Evolutionary conservation across 2,329 filamentous ascomycete genomes (phyloP).

Genomic region (Penicillium polonicum): DNA sequence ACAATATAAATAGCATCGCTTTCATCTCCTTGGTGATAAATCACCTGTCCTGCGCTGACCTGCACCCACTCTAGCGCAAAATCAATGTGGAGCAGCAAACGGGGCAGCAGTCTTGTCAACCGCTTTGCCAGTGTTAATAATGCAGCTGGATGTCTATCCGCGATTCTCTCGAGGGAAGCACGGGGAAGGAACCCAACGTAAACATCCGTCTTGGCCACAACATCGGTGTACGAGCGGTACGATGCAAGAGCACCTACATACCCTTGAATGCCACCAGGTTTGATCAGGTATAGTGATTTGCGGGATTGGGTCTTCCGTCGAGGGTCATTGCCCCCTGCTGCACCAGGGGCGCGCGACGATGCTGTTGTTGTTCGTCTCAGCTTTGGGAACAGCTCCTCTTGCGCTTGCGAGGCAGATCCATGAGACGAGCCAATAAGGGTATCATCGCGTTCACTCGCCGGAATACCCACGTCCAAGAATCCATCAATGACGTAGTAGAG

Average conservation of each 20-base stretch:
- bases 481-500: constrained; percentile 97
- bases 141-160: constrained; percentile 88
- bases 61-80: constrained; percentile 99
- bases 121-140: constrained; percentile 94
- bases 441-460: constrained; percentile 60
- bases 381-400: constrained; percentile 46
- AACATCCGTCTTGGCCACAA: constrained; percentile 95
- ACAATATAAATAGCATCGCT: constrained; percentile 99
- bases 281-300: constrained; percentile 82
- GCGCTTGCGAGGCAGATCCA: constrained; percentile 25
- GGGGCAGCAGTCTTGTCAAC: constrained; percentile 82
- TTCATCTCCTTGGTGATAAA: constrained; percentile 90
- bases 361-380: constrained; percentile 47
- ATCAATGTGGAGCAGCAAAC: constrained; percentile 91
- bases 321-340: constrained; percentile 29
- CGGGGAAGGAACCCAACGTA: constrained; percentile 94
- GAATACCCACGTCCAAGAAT: constrained; percentile 91
- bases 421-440: constrained; percentile 40
- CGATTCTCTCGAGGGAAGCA: constrained; percentile 81
- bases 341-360: constrained; percentile 38
- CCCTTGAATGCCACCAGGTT: constrained; percentile 88
- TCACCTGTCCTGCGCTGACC: constrained; percentile 89
- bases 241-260: constrained; percentile 94
- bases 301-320: constrained; percentile 50
- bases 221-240: constrained; percentile 93